phyloP scores from a whole-genome alignment of 345 rosid species.

The Eucalyptus melliodora region DNA sequence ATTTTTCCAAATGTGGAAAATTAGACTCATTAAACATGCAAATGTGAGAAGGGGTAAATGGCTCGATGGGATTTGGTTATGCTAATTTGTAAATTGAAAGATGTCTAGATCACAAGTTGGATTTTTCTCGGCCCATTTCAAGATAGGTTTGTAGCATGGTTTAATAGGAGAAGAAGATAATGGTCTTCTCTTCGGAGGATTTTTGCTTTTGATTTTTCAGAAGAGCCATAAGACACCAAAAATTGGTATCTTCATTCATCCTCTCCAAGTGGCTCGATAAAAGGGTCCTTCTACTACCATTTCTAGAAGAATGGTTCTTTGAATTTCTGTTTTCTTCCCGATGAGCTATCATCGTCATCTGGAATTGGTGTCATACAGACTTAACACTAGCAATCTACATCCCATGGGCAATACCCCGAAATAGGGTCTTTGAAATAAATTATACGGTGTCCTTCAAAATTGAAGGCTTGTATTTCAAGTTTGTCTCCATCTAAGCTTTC shows the following conservation, averaged over 20 bases:
- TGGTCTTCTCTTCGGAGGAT: not conserved
- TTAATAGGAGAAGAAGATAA: not conserved
- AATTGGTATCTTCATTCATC: not conserved
- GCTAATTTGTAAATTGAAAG: not conserved
- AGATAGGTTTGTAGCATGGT: not conserved
- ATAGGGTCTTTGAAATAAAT: not conserved
- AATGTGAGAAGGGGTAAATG: not conserved
- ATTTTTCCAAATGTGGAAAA: not conserved
- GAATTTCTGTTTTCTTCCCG: rapidly evolving
- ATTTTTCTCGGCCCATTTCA: not conserved
- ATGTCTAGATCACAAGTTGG: not conserved
- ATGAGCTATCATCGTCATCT: not conserved
- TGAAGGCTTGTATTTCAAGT: not conserved
- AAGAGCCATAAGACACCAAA: not conserved
- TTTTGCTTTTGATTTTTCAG: too few species aligned
- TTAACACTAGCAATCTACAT: not conserved
- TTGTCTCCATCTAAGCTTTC: not conserved
- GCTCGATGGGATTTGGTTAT: not conserved
- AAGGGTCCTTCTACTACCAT: not conserved
- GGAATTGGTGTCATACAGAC: not conserved
- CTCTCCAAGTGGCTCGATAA: not conserved
- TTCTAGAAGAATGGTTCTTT: not conserved
- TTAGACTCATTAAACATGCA: not conserved
- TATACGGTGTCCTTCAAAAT: not conserved
- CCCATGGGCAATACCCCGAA: not conserved